Evolutionary conservation across 495 filamentous ascomycete species (phyloP).

Genomic region (Venustampulla echinocandica): DNA sequence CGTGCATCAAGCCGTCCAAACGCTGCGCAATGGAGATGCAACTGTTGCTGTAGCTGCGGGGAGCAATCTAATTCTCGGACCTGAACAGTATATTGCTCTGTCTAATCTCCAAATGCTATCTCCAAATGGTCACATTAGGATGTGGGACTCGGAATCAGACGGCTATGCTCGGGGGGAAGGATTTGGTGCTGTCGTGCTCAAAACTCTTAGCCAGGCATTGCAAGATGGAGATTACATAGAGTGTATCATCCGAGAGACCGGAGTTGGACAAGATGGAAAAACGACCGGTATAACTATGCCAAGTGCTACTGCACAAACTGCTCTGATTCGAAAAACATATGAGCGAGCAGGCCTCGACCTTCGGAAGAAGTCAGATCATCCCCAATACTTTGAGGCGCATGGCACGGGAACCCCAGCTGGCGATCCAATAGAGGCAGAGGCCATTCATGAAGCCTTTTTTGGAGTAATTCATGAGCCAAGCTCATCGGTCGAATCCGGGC

Average conservation of each 20-base stretch:
- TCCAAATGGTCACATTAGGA: slow-evolving; percentile 37
- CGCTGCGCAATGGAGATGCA: slow-evolving; percentile 49
- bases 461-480: slow-evolving; percentile 5
- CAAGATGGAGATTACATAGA: slow-evolving; percentile 48
- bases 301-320: slow-evolving; percentile 45
- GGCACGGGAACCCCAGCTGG: slow-evolving; percentile 36
- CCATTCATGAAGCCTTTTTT: slow-evolving; percentile 38
- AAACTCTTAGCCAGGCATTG: slow-evolving; percentile 47
- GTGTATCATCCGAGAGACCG: slow-evolving; percentile 50
- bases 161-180: slow-evolving; percentile 53
- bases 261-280: slow-evolving; percentile 55
- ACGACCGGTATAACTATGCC: slow-evolving; percentile 52
- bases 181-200: slow-evolving; percentile 48
- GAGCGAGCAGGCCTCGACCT: slow-evolving; percentile 26
- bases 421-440: slow-evolving; percentile 52
- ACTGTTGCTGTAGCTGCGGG: slow-evolving; percentile 30
- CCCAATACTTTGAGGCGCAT: slow-evolving; percentile 14
- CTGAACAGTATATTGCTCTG: slow-evolving; percentile 28
- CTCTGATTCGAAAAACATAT: slow-evolving; percentile 45
- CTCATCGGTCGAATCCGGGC: slow-evolving; percentile 2
- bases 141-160: slow-evolving; percentile 51
- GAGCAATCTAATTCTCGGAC: slow-evolving; percentile 31
- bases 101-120: slow-evolving; percentile 25
- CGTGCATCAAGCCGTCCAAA: slow-evolving; percentile 66
- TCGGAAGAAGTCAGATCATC: not conserved